phyloP scores from a whole-genome alignment of 1,284 basidiomycete species.

The Melanopsichium pennsylvanicum region DNA sequence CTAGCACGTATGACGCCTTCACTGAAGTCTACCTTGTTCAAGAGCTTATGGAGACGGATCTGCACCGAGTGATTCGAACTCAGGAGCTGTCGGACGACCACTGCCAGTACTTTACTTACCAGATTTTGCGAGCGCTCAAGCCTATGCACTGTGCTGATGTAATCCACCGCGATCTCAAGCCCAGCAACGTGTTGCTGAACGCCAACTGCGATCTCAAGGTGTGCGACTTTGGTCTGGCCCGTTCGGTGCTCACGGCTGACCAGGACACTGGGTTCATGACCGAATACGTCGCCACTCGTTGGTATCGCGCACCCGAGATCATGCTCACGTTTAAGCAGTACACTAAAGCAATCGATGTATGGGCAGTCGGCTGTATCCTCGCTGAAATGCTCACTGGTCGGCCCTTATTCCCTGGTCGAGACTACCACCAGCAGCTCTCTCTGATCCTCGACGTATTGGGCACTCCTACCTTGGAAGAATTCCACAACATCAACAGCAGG shows the following conservation, averaged over 20 bases:
- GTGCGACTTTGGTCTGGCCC: slow-evolving; percentile 66
- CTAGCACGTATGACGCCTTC: slow-evolving; percentile 78
- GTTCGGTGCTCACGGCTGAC: slow-evolving; percentile 62
- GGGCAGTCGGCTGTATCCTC: slow-evolving; percentile 90
- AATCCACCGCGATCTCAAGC: slow-evolving; percentile 64
- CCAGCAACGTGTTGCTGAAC: slow-evolving; percentile 61
- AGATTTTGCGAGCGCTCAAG: slow-evolving; percentile 68
- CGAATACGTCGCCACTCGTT: slow-evolving; percentile 65
- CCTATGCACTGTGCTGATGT: slow-evolving; percentile 65
- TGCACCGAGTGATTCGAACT: slow-evolving; percentile 65
- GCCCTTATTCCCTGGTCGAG: slow-evolving; percentile 82
- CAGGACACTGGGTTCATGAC: slow-evolving; percentile 65
- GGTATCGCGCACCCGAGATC: slow-evolving; percentile 65
- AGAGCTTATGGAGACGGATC: slow-evolving; percentile 65
- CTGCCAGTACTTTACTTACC: slow-evolving; percentile 93
- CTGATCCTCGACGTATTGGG: slow-evolving; percentile 72
- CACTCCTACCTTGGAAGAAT: slow-evolving; percentile 72
- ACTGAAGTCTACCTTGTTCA: slow-evolving; percentile 87
- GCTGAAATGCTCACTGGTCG: slow-evolving; percentile 91
- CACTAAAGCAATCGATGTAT: slow-evolving; percentile 70
- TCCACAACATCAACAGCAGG: slow-evolving; percentile 76
- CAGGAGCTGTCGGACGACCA: slow-evolving; percentile 74
- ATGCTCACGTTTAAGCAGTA: slow-evolving; percentile 66
- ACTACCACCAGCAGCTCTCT: slow-evolving; percentile 70
- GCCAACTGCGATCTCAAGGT: slow-evolving; percentile 65